Conservation (phyloP, 441 rosid genomes). For the Brassica balearica region DNA sequence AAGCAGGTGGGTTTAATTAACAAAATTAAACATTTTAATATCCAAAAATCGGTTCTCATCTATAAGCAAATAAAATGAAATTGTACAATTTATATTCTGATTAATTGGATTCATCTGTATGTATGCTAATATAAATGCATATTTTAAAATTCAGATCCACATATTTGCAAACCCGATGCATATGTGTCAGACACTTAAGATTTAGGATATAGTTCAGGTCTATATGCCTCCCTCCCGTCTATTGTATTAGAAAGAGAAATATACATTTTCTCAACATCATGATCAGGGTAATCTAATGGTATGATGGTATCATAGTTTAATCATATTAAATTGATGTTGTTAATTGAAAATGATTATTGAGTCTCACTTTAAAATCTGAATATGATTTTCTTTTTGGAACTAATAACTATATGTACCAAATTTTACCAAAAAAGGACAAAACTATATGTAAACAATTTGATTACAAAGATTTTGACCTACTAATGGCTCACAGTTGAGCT, state of each 20-base stretch:
- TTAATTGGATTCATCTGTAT: conserved; percentile 41
- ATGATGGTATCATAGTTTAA: background rate
- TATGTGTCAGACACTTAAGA: conserved; percentile 15
- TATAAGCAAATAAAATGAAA: conserved; percentile 21
- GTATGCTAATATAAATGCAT: conserved; percentile 14
- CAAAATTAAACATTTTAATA: conserved; percentile 8
- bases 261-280: background rate
- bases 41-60: conserved; percentile 19
- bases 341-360: background rate
- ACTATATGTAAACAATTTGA: background rate
- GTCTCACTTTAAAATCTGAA: background rate
- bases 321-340: background rate
- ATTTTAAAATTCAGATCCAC: conserved; percentile 13
- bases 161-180: conserved; percentile 18
- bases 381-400: background rate
- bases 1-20: conserved; percentile 29
- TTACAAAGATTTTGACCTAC: background rate
- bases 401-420: background rate
- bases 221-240: conserved; percentile 1
- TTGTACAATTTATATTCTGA: background rate
- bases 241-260: background rate
- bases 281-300: background rate
- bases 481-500: conserved; percentile 3
- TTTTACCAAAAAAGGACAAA: background rate
- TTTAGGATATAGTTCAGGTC: conserved; percentile 17